Evolutionary conservation across 2,329 filamentous ascomycete genomes (phyloP), one percentile per base, ranked within the genome.

Genomic region (Penicillium nordicum): DNA sequence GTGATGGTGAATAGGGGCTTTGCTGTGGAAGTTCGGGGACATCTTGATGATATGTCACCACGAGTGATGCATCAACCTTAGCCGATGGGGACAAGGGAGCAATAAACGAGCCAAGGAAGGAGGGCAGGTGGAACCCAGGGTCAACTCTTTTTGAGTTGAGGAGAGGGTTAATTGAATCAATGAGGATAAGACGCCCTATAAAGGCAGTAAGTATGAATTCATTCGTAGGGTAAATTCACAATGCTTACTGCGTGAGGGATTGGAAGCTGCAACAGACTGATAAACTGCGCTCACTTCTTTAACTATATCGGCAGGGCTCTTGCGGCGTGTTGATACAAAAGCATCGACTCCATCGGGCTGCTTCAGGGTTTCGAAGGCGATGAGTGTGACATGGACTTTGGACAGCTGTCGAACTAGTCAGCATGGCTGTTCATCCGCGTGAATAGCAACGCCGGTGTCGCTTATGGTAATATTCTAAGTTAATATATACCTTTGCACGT

Each of bases 1-100:
- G 85, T 29, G 84, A 77, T 0, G 92, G 90, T 18, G 83, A 77
- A 73, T 74, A 82, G 36, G 69, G 55, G 46, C 67, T 63, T 32
- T 67, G 62, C 12, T 71, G 62, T n/a, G 71, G 62, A 5, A 70
- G 73, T 52, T 85, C 73, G 1, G 90, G 88, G 4, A 93, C 82
- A 74, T 97, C 93, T 50, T 82, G 79, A 77, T 97, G 94, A 73
- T 95, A 96, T 57, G 88, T 84, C 42, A 86, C 87, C 7, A 97
- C 78, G 41, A 97, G 80, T 6, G 89, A 92, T 36, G 87, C 83
- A 29, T 75, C 74, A 11, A 67, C 60, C 46, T 72, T 73, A 6
- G 66, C 57, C 37, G 68, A 49, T 8, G 67, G 59, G 29, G 60
- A 65, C 18, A 64, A 46, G 8, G 90, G 88, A 3, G 82, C 80